Conservation (phyloP, 345 rosid species). For the Bretschneidera sinensis region DNA sequence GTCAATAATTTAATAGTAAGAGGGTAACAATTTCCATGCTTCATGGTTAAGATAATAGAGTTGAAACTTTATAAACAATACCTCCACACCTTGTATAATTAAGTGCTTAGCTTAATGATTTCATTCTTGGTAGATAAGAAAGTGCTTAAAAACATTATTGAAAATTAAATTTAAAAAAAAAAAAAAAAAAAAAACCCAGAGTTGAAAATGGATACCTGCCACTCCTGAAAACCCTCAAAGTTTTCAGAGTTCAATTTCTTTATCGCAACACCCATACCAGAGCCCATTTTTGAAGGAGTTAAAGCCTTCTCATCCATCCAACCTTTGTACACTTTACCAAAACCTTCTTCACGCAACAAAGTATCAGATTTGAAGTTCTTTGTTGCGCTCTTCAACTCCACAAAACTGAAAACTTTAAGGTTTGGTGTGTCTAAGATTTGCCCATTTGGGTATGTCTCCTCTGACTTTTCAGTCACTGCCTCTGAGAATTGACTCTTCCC, state of each 20-base stretch:
- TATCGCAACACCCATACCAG: slow-evolving; percentile 66
- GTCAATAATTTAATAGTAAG: no score
- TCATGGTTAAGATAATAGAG: no score
- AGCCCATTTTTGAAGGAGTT: slow-evolving; percentile 50
- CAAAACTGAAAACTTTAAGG: slow-evolving; percentile 52
- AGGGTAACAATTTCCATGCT: no score
- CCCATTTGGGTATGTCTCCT: slow-evolving; percentile 21
- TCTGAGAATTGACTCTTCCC: slow-evolving; percentile 45
- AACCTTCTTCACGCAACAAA: slow-evolving; percentile 77
- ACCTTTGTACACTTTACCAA: slow-evolving; percentile 79
- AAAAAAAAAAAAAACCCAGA: no score
- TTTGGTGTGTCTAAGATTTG: slow-evolving; percentile 28
- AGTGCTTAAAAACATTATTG: no score
- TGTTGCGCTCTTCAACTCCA: slow-evolving; percentile 57
- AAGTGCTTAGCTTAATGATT: no score
- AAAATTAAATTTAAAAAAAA: no score
- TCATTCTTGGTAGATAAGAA: no score
- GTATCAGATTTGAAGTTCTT: slow-evolving; percentile 58
- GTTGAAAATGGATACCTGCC: slow-evolving; percentile 54
- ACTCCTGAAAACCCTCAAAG: slow-evolving; percentile 65
- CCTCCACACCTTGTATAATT: no score
- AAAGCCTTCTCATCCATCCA: slow-evolving; percentile 65
- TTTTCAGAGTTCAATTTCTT: slow-evolving; percentile 68
- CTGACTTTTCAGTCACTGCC: slow-evolving; percentile 32
- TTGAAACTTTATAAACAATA: no score